These are phyloP conservation scores for Colletotrichum brevisporum DNA, from an alignment of 2,329 filamentous ascomycete genomes.

Conservation along the genomic window DNA sequence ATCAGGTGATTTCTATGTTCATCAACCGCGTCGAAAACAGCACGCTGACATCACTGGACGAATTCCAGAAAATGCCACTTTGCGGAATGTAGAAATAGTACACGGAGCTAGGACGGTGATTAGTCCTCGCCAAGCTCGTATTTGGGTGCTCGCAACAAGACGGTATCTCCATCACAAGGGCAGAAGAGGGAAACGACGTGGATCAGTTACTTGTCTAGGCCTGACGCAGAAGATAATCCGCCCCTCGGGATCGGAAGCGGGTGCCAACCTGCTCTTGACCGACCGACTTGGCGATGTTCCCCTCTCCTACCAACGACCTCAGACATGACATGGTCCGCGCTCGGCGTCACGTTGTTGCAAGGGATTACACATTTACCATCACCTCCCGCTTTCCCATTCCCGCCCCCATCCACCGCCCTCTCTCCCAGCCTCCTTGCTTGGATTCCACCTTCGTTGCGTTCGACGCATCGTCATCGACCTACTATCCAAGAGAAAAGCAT, in stretches of 20 bases:
- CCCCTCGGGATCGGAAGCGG: conserved; percentile 10
- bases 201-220: conserved; percentile 7
- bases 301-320: conserved; percentile 3
- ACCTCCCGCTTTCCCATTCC: not conserved
- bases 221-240: not conserved
- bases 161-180: not conserved
- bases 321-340: conserved; percentile 21
- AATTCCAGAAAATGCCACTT: conserved; percentile 17
- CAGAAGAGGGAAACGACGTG: not conserved
- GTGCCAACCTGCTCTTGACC: not conserved
- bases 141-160: not conserved
- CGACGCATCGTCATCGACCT: not conserved
- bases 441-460: not conserved
- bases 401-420: not conserved
- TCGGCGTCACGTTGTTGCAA: not conserved
- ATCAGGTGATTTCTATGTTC: not conserved
- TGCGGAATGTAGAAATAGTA: conserved; percentile 17
- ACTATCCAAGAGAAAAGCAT: not conserved
- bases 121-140: conserved; percentile 12
- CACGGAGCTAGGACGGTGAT: not conserved
- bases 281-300: conserved; percentile 20
- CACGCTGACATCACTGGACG: conserved; percentile 10
- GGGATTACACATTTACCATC: conserved; percentile 16
- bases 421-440: conserved; percentile 6
- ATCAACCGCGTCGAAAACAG: not conserved